Evolutionary conservation across 1,139 yeast species (phyloP).

Genomic region (Pneumocystis murina): DNA sequence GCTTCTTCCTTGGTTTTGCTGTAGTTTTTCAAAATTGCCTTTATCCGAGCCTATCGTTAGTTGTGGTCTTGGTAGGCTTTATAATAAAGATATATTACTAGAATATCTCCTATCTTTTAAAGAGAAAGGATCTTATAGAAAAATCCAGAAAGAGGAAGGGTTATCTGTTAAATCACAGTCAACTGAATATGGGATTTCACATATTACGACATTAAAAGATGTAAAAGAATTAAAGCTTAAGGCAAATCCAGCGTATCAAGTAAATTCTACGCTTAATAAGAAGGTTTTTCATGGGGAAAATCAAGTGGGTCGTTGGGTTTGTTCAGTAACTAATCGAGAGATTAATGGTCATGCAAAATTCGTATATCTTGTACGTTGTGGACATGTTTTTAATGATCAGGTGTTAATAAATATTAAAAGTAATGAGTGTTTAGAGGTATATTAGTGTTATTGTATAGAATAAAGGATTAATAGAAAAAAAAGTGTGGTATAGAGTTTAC

Average conservation of each 20-base stretch:
- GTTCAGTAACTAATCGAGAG: slow-evolving; percentile 37
- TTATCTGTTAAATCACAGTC: no score
- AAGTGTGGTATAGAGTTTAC: slow-evolving; percentile 26
- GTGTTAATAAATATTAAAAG: slow-evolving; percentile 16
- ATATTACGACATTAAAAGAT: slow-evolving; percentile 37
- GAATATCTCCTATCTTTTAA: slow-evolving; percentile 36
- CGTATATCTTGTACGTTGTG: slow-evolving; percentile 39
- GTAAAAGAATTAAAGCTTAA: slow-evolving; percentile 33
- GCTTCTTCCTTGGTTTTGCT: slow-evolving; percentile 29
- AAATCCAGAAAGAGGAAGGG: slow-evolving; percentile 16
- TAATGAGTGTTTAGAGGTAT: slow-evolving; percentile 1
- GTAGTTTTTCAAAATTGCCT: slow-evolving; percentile 30
- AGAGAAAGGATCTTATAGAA: slow-evolving; percentile 9
- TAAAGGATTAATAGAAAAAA: slow-evolving; percentile 22
- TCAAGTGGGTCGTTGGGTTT: slow-evolving; percentile 29
- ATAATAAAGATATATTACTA: slow-evolving; percentile 50
- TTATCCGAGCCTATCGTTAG: slow-evolving; percentile 44
- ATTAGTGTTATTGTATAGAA: neutral
- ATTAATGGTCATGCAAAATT: slow-evolving; percentile 28
- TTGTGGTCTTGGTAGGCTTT: slow-evolving; percentile 57
- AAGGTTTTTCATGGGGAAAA: slow-evolving; percentile 43
- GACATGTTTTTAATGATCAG: slow-evolving; percentile 36
- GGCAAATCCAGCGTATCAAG: slow-evolving; percentile 1
- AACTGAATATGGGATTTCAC: slow-evolving; percentile 26
- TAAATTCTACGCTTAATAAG: slow-evolving; percentile 17